Conservation (phyloP, 2,329 filamentous ascomycete species). For the Rhynchosporium agropyri region DNA sequence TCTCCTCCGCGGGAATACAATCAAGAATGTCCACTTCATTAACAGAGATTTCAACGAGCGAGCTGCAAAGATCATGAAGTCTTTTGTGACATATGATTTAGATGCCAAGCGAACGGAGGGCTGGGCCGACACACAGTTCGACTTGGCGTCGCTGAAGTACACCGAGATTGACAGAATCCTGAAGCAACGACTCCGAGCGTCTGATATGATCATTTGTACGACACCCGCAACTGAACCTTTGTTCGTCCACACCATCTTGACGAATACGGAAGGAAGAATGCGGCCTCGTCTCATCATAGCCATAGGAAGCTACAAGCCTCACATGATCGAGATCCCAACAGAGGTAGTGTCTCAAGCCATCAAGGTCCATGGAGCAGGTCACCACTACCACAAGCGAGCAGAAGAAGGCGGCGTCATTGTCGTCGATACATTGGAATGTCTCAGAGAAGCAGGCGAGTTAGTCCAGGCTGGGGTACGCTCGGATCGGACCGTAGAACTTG, state of each 20-base stretch:
- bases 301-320: constrained; percentile 67
- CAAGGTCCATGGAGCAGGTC: constrained; percentile 53
- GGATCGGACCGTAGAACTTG: constrained; percentile 81
- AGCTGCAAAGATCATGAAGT: constrained; percentile 54
- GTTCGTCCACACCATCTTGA: constrained; percentile 75
- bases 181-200: constrained; percentile 68
- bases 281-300: constrained; percentile 74
- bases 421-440: constrained; percentile 75
- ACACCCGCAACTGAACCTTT: constrained; percentile 75
- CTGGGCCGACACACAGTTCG: constrained; percentile 68
- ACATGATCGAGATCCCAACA: constrained; percentile 83
- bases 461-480: constrained; percentile 74
- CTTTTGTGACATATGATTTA: constrained; percentile 49
- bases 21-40: constrained; percentile 81
- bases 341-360: constrained; percentile 70
- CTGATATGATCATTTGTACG: constrained; percentile 86
- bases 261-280: constrained; percentile 67
- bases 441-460: constrained; percentile 85
- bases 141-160: constrained; percentile 68
- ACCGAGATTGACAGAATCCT: constrained; percentile 67
- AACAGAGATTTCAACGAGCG: constrained; percentile 70
- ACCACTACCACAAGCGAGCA: constrained; percentile 69
- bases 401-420: constrained; percentile 67
- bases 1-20: constrained; percentile 68
- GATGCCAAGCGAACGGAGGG: constrained; percentile 59